Conservation (phyloP, 2,329 filamentous ascomycete genomes). For the Teratosphaeria viscida region DNA sequence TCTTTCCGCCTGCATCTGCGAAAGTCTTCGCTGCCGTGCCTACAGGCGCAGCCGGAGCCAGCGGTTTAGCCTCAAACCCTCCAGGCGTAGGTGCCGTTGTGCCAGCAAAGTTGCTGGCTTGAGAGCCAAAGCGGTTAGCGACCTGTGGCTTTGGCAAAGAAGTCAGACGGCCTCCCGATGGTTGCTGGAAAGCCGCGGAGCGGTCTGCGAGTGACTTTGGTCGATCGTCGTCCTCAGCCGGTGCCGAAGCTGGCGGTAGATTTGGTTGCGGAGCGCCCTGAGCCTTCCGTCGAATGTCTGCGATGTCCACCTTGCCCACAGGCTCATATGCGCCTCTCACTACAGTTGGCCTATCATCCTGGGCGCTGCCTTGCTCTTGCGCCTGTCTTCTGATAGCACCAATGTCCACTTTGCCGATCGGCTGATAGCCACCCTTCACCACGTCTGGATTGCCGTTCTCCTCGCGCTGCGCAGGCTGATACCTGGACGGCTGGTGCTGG, state of each 20-base stretch:
- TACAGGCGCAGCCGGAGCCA: constrained; percentile 50
- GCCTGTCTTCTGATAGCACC: constrained; percentile 71
- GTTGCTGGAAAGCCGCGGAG: constrained; percentile 60
- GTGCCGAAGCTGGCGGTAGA: not conserved
- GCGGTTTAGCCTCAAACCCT: constrained; percentile 52
- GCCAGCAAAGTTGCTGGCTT: constrained; percentile 62
- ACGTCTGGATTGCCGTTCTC: constrained; percentile 50
- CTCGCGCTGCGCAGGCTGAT: constrained; percentile 35
- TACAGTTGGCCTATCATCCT: constrained; percentile 69
- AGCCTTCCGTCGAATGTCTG: constrained; percentile 76
- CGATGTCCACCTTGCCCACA: constrained; percentile 92
- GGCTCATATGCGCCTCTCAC: constrained; percentile 94
- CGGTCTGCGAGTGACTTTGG: constrained; percentile 61
- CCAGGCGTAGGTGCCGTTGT: constrained; percentile 81
- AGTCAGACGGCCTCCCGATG: constrained; percentile 65
- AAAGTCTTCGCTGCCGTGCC: constrained; percentile 84
- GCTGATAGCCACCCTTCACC: constrained; percentile 80
- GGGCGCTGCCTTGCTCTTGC: constrained; percentile 44
- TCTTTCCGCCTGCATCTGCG: constrained; percentile 90
- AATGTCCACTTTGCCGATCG: constrained; percentile 95
- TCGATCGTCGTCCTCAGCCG: constrained; percentile 5
- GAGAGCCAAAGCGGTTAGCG: constrained; percentile 72
- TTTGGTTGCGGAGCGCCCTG: constrained; percentile 43
- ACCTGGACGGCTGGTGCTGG: constrained; percentile 57
- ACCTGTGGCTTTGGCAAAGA: constrained; percentile 91